phyloP scores from a whole-genome alignment of 2,329 filamentous ascomycete species.

The Penicillium sp. region DNA sequence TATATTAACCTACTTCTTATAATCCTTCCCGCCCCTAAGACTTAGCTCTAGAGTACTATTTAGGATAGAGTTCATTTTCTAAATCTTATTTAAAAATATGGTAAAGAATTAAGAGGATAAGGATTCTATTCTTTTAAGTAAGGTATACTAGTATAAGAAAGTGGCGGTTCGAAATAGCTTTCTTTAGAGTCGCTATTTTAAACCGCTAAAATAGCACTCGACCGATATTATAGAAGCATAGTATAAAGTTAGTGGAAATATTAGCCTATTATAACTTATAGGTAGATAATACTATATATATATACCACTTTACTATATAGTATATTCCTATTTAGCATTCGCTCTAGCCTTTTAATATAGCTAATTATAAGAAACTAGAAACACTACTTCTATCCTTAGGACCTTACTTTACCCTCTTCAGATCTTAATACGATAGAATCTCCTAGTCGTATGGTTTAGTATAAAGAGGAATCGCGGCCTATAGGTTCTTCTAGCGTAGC shows the following conservation, averaged over 20 bases:
- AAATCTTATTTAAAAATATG: background rate
- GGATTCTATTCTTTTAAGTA: background rate
- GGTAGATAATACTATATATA: background rate
- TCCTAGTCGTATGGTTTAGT: too few species aligned
- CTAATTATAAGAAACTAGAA: background rate
- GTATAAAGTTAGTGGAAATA: background rate
- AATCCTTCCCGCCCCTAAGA: background rate
- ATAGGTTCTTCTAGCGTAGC: too few species aligned
- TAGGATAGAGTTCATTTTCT: background rate
- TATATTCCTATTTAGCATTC: background rate
- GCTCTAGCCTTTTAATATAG: background rate
- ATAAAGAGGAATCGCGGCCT: too few species aligned
- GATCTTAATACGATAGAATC: too few species aligned
- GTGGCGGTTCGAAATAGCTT: constrained; percentile 2
- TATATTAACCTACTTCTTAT: background rate
- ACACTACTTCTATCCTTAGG: background rate
- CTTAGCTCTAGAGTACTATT: background rate
- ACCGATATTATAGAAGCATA: background rate
- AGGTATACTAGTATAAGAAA: background rate
- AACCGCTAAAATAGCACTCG: background rate
- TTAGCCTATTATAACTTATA: background rate
- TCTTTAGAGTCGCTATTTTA: constrained; percentile 1
- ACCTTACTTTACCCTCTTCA: background rate
- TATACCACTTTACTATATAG: background rate
- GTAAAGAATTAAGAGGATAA: background rate